A percentile compares a stretch with the other conserved stretches of the same genome.
phyloP scores from a whole-genome alignment of 1,139 yeast genomes.

The Scheffersomyces illinoinensis region DNA sequence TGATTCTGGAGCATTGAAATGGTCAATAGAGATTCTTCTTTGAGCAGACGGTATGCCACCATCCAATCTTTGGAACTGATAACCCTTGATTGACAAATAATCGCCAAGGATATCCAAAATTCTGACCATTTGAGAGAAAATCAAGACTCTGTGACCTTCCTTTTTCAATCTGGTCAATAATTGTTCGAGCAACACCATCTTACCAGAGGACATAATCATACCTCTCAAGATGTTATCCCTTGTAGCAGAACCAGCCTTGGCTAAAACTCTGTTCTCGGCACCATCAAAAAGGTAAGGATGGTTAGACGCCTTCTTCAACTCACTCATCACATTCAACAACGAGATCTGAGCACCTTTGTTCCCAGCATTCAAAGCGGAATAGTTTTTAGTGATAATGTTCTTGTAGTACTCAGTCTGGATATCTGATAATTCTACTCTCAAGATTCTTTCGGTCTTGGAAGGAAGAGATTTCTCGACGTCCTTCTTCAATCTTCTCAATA shows the following conservation, averaged over 20 bases:
- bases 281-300: conserved; percentile 95
- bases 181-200: conserved; percentile 94
- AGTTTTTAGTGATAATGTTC: conserved; percentile 88
- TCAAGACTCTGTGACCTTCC: conserved; percentile 94
- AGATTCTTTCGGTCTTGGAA: conserved; percentile 89
- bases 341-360: conserved; percentile 76
- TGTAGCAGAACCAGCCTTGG: conserved; percentile 57
- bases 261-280: conserved; percentile 82
- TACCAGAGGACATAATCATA: conserved; percentile 95
- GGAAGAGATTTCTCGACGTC: conserved; percentile 97
- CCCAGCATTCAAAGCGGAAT: conserved; percentile 87
- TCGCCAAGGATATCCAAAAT: conserved; percentile 95
- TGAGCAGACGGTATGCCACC: conserved; percentile 96
- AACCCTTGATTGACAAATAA: conserved; percentile 86
- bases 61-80: conserved; percentile 87
- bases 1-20: conserved; percentile 91
- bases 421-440: conserved; percentile 93
- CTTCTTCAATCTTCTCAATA: conserved; percentile 87
- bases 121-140: conserved; percentile 96
- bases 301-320: conserved; percentile 92
- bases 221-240: conserved; percentile 87
- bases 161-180: conserved; percentile 76
- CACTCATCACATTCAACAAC: conserved; percentile 88
- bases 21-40: conserved; percentile 92
- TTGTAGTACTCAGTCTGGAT: conserved; percentile 93